Conservation (phyloP, 495 filamentous ascomycete species). For the Neurospora tetraspora region DNA sequence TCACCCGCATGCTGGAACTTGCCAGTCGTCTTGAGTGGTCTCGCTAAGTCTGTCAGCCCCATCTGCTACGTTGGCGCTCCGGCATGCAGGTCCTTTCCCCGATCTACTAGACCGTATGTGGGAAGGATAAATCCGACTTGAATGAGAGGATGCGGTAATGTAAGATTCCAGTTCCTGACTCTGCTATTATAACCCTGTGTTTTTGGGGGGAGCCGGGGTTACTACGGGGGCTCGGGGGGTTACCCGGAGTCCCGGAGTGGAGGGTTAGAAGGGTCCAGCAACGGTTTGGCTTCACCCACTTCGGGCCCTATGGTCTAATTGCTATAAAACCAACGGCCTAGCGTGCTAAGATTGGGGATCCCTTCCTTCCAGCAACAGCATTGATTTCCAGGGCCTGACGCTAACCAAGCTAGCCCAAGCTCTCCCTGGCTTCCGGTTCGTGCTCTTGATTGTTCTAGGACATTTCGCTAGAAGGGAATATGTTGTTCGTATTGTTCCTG, state of each 20-base stretch:
- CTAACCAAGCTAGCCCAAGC: background rate
- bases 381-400: background rate
- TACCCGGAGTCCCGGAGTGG: background rate
- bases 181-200: no score
- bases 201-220: background rate
- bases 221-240: background rate
- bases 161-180: no score
- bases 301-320: background rate
- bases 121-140: no score
- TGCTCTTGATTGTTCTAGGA: background rate
- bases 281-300: background rate
- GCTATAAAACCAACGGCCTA: background rate
- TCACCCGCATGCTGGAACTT: no score
- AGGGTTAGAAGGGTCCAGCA: background rate
- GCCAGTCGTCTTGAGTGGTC: no score
- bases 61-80: no score
- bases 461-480: background rate
- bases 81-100: no score
- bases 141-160: no score
- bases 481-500: background rate
- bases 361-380: background rate
- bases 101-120: no score
- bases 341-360: background rate
- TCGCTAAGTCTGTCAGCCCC: no score
- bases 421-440: background rate